These are phyloP conservation scores for Naganishia vishniacii DNA, from an alignment of 768 basidiomycete species.

Conservation along the genomic window DNA sequence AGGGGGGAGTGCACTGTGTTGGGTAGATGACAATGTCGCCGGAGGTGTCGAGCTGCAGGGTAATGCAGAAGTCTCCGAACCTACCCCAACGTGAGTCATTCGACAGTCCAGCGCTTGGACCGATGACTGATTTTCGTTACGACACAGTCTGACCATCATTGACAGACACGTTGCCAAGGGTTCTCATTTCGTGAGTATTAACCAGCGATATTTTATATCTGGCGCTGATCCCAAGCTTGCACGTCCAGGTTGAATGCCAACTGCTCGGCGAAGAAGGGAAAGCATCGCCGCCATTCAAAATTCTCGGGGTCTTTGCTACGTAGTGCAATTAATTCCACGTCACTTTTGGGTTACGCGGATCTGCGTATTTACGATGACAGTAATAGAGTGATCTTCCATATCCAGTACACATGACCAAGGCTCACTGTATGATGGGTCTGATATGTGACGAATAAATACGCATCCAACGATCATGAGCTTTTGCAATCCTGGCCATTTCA, in stretches of 20 bases:
- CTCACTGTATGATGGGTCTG: too few species aligned
- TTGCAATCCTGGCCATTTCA: too few species aligned
- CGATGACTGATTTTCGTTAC: not conserved
- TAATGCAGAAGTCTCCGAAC: constrained; percentile 60
- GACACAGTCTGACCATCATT: constrained; percentile 68
- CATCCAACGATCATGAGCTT: too few species aligned
- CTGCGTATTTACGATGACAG: constrained; percentile 13
- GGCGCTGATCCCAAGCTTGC: constrained; percentile 9
- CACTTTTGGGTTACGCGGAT: not conserved
- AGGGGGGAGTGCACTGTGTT: constrained; percentile 71
- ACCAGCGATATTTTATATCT: not conserved
- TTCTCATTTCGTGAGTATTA: constrained; percentile 64
- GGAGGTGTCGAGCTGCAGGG: constrained; percentile 76
- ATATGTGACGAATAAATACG: too few species aligned
- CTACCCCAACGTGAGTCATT: constrained; percentile 62
- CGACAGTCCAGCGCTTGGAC: constrained; percentile 15
- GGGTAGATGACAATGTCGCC: constrained; percentile 91
- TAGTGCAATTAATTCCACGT: constrained; percentile 11
- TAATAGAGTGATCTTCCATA: not conserved
- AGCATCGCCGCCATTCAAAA: constrained; percentile 77
- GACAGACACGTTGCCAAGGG: constrained; percentile 79
- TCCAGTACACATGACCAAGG: constrained; percentile 12
- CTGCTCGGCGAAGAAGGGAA: constrained; percentile 66
- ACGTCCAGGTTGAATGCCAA: constrained; percentile 64
- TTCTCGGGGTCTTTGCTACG: constrained; percentile 63